These are phyloP conservation scores for Eutrema yunnanense DNA, from an alignment of 345 rosid genomes.

Conservation along the genomic window DNA sequence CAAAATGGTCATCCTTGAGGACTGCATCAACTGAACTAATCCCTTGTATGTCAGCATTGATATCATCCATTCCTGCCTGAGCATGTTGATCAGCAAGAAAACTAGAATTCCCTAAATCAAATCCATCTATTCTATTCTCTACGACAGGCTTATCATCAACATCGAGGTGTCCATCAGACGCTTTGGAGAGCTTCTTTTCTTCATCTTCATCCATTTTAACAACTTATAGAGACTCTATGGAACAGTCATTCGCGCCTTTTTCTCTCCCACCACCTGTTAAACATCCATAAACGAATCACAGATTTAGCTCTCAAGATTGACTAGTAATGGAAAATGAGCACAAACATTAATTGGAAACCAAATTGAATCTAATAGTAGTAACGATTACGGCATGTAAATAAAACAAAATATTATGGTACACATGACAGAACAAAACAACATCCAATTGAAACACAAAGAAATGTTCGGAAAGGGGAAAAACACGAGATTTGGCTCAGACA, in stretches of 20 bases:
- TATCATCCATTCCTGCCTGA: constrained; percentile 13
- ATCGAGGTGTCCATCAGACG: constrained; percentile 15
- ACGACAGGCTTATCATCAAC: background rate
- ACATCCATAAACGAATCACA: background rate
- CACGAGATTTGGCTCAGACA: background rate
- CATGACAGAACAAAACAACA: background rate
- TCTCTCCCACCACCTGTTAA: constrained; percentile 28
- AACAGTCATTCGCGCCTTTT: constrained; percentile 21
- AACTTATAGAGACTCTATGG: constrained; percentile 3
- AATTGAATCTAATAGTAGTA: background rate
- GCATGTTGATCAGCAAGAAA: constrained; percentile 20
- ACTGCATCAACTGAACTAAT: constrained; percentile 33
- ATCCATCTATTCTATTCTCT: constrained; percentile 34
- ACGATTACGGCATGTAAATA: background rate
- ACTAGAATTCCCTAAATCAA: constrained; percentile 27
- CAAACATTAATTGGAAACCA: background rate
- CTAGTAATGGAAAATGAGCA: background rate
- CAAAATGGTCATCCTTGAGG: constrained; percentile 64
- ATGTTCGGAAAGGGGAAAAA: too few relatives aligned
- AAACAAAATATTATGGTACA: background rate
- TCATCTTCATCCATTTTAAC: constrained; percentile 64
- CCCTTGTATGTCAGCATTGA: constrained; percentile 22
- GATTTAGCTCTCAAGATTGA: constrained; percentile 5
- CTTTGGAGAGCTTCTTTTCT: constrained; percentile 37
- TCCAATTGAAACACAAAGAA: background rate